Base-by-base conservation (phyloP, 306 rosid species). In the Adenanthera pavonina region DNA sequence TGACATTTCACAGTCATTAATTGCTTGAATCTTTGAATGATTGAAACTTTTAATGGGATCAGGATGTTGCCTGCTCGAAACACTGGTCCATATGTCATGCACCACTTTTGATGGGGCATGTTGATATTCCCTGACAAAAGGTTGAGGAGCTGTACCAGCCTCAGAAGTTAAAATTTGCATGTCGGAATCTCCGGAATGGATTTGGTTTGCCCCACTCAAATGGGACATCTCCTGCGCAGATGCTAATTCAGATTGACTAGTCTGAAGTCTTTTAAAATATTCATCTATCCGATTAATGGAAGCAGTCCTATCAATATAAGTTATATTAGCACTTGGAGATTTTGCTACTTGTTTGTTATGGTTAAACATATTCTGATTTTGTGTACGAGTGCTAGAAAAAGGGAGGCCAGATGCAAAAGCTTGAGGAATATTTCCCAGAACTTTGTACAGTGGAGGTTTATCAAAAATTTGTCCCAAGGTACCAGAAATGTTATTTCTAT, bases 21-120 rank as follows among this genome's bases (percentile, higher is more conserved):
- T 82, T 65, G 82, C 74, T 78, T 84, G 90, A 68, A 76, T 73
- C 69, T 78, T 86, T 48, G 77, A 76, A 59, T n/a, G n/a, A n/a
- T n/a, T n/a, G n/a, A n/a, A n/a, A n/a, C n/a, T n/a, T n/a, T n/a
- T n/a, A n/a, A n/a, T n/a, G n/a, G 87, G 62, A 69, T 85, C 86
- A 57, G 80, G 81, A 69, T 82, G 88, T 60, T 89, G 92, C 84
- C 79, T 92, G 78, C 82, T 69, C 36, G 92, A 84, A 80, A 91
- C 89, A 81, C 69, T 88, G 73, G 85, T 86, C 97, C 97, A 95
- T 40, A 87, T 82, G 79, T 91, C 88, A 41, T 89, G 85, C n/a
- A 66, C 15, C 53, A 53, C 81, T 75, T 90, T 91, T n/a, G 91
- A 82, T 69, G 78, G 78, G 72, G 87, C 62, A 12, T 66, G 90